Evolutionary conservation across 2,329 filamentous ascomycete genomes (phyloP).

Genomic region (Cordyceps cicadae): DNA sequence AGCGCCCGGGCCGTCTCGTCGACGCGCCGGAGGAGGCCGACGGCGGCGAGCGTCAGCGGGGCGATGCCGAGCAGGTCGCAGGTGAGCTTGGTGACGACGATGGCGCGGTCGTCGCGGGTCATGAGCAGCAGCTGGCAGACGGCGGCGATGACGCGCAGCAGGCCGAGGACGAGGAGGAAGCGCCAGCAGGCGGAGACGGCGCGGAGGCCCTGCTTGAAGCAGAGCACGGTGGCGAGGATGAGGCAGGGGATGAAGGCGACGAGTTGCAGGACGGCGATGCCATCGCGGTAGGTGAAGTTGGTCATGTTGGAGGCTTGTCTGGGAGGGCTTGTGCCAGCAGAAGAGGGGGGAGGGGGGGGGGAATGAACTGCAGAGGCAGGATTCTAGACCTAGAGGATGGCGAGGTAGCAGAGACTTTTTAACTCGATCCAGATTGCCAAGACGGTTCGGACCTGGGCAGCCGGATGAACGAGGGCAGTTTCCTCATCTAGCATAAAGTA

Average conservation of each 20-base stretch:
- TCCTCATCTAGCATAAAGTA: background rate
- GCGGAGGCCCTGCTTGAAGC: conserved; percentile 13
- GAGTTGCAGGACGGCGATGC: conserved; percentile 14
- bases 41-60: conserved; percentile 12
- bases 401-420: background rate
- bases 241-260: conserved; percentile 13
- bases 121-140: conserved; percentile 14
- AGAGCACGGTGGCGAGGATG: conserved; percentile 9
- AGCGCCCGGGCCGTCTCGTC: conserved; percentile 1
- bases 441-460: background rate
- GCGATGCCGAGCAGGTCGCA: conserved; percentile 15
- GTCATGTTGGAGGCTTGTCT: conserved; percentile 4
- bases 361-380: conserved; percentile 5
- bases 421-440: background rate
- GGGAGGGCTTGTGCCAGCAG: background rate
- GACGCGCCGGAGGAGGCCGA: conserved; percentile 12
- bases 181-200: conserved; percentile 13
- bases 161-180: conserved; percentile 13
- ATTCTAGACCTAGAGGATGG: background rate
- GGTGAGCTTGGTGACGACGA: conserved; percentile 12
- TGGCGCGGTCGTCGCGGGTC: background rate
- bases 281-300: conserved; percentile 13
- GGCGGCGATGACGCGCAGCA: conserved; percentile 12
- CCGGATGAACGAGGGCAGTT: background rate
- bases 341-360: too few species aligned